Base-by-base conservation (phyloP, 352 stramenopile genomes). In the Globisporangium takayamanum region DNA sequence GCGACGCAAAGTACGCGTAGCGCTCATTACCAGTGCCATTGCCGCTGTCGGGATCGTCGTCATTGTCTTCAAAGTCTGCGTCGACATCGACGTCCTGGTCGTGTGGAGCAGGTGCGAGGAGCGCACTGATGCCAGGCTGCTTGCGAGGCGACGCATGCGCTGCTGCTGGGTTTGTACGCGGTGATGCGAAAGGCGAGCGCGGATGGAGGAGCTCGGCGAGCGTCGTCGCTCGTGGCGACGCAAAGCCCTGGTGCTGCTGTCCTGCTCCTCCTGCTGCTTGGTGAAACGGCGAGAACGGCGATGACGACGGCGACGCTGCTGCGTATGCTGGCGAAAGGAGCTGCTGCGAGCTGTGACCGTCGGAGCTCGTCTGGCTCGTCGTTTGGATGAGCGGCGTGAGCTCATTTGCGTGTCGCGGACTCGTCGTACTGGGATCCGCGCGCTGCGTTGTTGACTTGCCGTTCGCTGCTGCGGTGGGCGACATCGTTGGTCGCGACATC, bases 1-100 rank as follows among this genome's bases (percentile, higher is more conserved):
- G 77, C 26, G 74, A 84, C 15, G 76, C 77, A 62, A 87, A 87
- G 50, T 74, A 85, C 56, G 72, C 59, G 57, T 76, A 76, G 51
- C 63, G 69, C 12, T 53, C 59, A 10, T 26, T 47, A 3, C 51
- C 52, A 25, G 54, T 36, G 15, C 33, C 51, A 20, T 84, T 72
- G 11, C 72, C 70, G 39, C 74, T 50, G 22, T 47, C 53, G 47
- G 26, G 18, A 30, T 62, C 60, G 22, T 57, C 50, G 10, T 63
- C 58, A 26, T 59, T 49, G 25, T 57, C 48, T 6, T 61, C 30
- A 44, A 54, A 47, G 14, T 2, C 46, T 16, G 37, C 54, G n/a
- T 46, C 54, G 25, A 28, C 25, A n/a, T 42, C 41, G 26, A 52
- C 15, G 11, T 15, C 10, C 16, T n/a, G 11, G 22, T 56, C 39